phyloP scores from a whole-genome alignment of 108 stramenopile species.

The Skeletonema grethae region DNA sequence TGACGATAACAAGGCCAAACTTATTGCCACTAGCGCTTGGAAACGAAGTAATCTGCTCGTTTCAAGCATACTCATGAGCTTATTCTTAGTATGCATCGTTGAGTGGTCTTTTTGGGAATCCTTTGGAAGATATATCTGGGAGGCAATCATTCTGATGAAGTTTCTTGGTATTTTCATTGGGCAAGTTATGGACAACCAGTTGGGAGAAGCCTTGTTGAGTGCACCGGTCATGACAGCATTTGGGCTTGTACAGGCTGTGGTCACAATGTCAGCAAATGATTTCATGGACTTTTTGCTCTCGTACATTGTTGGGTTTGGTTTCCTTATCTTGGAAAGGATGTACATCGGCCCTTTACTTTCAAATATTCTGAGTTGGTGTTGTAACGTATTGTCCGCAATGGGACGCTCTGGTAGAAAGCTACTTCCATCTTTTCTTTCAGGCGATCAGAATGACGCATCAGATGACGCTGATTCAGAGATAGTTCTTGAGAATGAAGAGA shows the following conservation, averaged over 20 bases:
- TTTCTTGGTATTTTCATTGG: slow-evolving; percentile 62
- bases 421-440: not conserved
- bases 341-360: slow-evolving; percentile 69
- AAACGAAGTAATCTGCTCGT: slow-evolving; percentile 70
- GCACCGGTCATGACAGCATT: slow-evolving; percentile 71
- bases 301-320: slow-evolving; percentile 79
- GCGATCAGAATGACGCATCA: not conserved
- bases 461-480: not conserved
- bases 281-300: slow-evolving; percentile 85
- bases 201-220: slow-evolving; percentile 75
- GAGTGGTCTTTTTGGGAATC: slow-evolving; percentile 81
- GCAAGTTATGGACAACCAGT: slow-evolving; percentile 57
- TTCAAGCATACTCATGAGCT: slow-evolving; percentile 62
- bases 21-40: slow-evolving; percentile 48
- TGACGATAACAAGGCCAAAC: slow-evolving; percentile 43
- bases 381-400: not conserved
- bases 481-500: slow-evolving; percentile 50
- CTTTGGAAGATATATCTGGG: slow-evolving; percentile 81
- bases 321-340: slow-evolving; percentile 62
- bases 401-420: not conserved
- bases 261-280: slow-evolving; percentile 74
- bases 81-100: slow-evolving; percentile 65
- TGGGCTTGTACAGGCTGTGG: slow-evolving; percentile 59
- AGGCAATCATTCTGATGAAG: slow-evolving; percentile 73
- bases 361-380: slow-evolving; percentile 34